Evolutionary conservation across 768 basidiomycete species (phyloP).

Genomic region (Tricholomella constricta): DNA sequence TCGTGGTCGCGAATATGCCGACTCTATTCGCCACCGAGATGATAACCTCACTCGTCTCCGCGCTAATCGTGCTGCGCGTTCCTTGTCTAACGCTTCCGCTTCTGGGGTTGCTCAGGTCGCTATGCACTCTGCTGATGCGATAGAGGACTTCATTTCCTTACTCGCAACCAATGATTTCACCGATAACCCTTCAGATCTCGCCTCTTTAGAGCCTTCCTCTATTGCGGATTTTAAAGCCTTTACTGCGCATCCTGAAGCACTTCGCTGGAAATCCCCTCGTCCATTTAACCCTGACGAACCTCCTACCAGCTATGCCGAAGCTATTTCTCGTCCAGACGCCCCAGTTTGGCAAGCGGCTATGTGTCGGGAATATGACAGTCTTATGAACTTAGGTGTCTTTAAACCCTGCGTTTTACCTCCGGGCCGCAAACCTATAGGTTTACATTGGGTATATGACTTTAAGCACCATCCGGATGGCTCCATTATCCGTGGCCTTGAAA

Average conservation of each 20-base stretch:
- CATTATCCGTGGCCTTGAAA: conserved; percentile 26
- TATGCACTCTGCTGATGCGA: neutral
- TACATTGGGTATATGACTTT: conserved; percentile 35
- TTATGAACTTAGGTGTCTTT: no score
- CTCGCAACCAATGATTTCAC: neutral
- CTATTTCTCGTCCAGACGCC: neutral
- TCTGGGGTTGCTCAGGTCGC: no score
- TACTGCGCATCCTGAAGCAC: neutral
- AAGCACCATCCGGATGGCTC: conserved; percentile 40
- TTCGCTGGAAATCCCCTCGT: neutral
- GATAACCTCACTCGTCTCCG: neutral
- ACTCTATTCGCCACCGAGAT: neutral
- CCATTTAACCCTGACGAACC: neutral
- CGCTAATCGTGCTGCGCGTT: neutral
- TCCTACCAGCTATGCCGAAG: no score
- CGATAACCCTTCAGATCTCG: neutral
- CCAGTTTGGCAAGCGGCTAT: no score
- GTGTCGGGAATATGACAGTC: no score
- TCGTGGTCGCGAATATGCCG: no score
- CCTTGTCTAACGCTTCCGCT: no score
- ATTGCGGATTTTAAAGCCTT: neutral
- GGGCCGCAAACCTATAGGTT: neutral
- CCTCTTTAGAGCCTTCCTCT: neutral
- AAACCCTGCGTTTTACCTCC: no score
- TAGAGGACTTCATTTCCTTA: neutral